These are phyloP conservation scores for Pyropia yezoensis DNA, from an alignment of 23 red algal species.

Conservation along the genomic window DNA sequence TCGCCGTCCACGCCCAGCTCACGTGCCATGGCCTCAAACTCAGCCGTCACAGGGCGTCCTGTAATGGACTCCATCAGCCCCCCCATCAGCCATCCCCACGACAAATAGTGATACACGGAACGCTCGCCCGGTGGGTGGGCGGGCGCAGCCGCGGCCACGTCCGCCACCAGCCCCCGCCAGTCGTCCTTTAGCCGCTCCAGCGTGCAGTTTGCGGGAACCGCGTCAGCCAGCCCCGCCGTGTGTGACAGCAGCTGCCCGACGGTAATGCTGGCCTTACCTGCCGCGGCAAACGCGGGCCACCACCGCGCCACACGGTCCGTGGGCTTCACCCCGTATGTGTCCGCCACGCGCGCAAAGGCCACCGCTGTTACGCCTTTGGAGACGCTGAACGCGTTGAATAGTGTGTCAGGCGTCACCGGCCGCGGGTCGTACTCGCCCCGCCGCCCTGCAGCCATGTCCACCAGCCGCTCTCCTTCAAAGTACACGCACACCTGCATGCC, in stretches of 20 bases:
- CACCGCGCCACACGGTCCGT: constrained; percentile 18
- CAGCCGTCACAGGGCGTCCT: constrained; percentile 18
- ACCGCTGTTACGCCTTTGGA: constrained; percentile 70
- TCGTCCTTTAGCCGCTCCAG: constrained; percentile 35
- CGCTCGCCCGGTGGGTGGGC: constrained; percentile 20
- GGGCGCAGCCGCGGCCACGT: constrained; percentile 26
- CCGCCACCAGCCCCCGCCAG: constrained; percentile 58
- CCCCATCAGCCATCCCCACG: constrained; percentile 74
- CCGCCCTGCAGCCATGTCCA: constrained; percentile 36
- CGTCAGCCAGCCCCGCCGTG: constrained; percentile 43
- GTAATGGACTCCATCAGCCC: constrained; percentile 40
- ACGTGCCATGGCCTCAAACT: constrained; percentile 17
- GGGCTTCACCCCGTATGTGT: constrained; percentile 27
- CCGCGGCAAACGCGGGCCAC: constrained; percentile 64
- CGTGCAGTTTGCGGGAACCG: constrained; percentile 19
- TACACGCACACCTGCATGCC: constrained; percentile 69
- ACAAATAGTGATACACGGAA: constrained; percentile 49
- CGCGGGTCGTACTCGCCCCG: constrained; percentile 20
- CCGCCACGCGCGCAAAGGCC: constrained; percentile 27
- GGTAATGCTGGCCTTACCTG: constrained; percentile 27
- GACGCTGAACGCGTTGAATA: constrained; percentile 56
- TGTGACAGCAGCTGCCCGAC: constrained; percentile 49
- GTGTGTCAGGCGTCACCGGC: constrained; percentile 46
- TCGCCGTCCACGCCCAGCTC: constrained; percentile 41
- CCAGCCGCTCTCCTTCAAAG: constrained; percentile 35